A percentile compares a stretch with the other conserved stretches of the same genome.
Conservation (phyloP, 179 eudicot genomes). For the Drosera spatulata region DNA sequence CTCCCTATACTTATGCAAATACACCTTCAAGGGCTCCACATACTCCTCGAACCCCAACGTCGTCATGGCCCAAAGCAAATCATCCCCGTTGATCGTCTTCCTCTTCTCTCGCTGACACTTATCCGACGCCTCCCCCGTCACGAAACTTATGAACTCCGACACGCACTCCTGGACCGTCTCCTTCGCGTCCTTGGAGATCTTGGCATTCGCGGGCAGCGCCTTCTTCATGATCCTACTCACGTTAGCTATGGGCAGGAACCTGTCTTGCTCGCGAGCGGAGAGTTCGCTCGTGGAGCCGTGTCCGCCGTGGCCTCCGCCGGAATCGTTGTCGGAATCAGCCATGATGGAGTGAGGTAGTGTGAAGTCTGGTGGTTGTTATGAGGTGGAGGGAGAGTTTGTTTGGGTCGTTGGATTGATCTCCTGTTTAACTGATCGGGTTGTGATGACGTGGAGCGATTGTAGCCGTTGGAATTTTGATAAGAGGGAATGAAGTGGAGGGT, state of each 20-base stretch:
- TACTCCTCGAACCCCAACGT: slow-evolving; percentile 24
- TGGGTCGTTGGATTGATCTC: too few species aligned
- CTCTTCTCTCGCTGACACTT: slow-evolving; percentile 28
- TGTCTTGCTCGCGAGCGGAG: slow-evolving; percentile 17
- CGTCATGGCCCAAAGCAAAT: slow-evolving; percentile 23
- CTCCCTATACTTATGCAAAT: slow-evolving; percentile 21
- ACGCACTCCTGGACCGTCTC: slow-evolving; percentile 27
- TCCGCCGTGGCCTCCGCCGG: slow-evolving; percentile 23
- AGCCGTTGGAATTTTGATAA: too few species aligned
- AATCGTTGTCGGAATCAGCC: slow-evolving; percentile 39
- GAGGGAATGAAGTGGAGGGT: too few species aligned
- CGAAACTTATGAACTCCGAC: slow-evolving; percentile 22
- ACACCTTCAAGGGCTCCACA: slow-evolving; percentile 23
- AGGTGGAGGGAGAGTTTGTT: too few species aligned
- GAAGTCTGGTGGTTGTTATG: too few species aligned
- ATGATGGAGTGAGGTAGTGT: slow-evolving; percentile 2
- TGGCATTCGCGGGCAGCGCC: slow-evolving; percentile 24
- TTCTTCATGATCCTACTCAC: slow-evolving; percentile 11
- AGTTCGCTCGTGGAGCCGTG: slow-evolving; percentile 7
- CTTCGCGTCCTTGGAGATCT: slow-evolving; percentile 26
- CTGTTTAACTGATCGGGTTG: too few species aligned
- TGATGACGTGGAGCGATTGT: too few species aligned
- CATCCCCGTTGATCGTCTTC: slow-evolving; percentile 13
- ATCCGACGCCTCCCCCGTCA: slow-evolving; percentile 25
- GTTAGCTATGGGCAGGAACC: slow-evolving; percentile 19